A percentile compares a stretch with the other conserved stretches of the same genome.
Conservation (phyloP, 805 yeast genomes). For the Scheffersomyces coipomensis region DNA sequence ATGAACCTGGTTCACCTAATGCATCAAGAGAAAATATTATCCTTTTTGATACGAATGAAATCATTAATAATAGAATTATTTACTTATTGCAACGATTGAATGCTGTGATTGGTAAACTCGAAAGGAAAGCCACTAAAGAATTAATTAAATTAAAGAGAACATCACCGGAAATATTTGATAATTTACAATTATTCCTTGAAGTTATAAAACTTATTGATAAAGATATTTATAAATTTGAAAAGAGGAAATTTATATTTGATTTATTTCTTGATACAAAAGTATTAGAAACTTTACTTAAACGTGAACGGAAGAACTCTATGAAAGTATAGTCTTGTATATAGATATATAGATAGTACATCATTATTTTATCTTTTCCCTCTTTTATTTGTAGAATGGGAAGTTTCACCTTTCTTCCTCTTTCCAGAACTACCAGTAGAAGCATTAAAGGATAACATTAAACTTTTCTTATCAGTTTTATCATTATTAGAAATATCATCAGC, state of each 20-base stretch:
- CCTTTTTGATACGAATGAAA: conserved; percentile 8
- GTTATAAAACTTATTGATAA: conserved; percentile 50
- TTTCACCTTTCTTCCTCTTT: conserved; percentile 8
- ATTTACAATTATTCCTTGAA: conserved; percentile 52
- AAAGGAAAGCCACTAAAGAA: conserved; percentile 56
- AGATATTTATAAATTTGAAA: conserved; percentile 61
- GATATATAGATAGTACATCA: background rate
- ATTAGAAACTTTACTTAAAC: conserved; percentile 50
- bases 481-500: no score
- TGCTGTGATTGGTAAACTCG: conserved; percentile 36
- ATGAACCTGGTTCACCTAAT: no score
- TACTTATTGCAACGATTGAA: conserved; percentile 51
- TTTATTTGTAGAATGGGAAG: conserved; percentile 1
- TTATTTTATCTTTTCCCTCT: conserved; percentile 10
- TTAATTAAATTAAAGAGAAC: conserved; percentile 52
- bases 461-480: conserved; percentile 1
- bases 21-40: background rate
- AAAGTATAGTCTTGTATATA: conserved; percentile 1
- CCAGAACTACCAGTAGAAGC: background rate
- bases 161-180: conserved; percentile 53
- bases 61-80: conserved; percentile 22
- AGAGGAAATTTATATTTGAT: conserved; percentile 65
- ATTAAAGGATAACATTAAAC: background rate
- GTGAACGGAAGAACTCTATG: conserved; percentile 33
- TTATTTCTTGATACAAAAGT: conserved; percentile 51